phyloP scores from a whole-genome alignment of 2,329 filamentous ascomycete genomes.

The Pyrenophora graminea region DNA sequence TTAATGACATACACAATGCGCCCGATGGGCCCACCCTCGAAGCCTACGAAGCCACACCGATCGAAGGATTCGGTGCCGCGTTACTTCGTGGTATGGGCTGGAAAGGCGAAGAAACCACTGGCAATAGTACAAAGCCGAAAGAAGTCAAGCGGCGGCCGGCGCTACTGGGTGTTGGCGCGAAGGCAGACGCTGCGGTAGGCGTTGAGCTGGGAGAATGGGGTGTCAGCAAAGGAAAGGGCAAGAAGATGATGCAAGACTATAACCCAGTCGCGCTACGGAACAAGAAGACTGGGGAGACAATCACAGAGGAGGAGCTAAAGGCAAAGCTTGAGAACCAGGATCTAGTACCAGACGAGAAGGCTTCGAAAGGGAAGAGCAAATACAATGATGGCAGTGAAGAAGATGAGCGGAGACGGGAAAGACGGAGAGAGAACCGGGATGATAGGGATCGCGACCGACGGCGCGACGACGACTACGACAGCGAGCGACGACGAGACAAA shows the following conservation, averaged over 20 bases:
- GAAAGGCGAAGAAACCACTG: slow-evolving; percentile 70
- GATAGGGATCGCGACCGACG: slow-evolving; percentile 22
- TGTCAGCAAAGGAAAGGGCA: slow-evolving; percentile 50
- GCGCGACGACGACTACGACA: slow-evolving; percentile 28
- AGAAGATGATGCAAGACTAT: slow-evolving; percentile 57
- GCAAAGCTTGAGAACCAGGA: slow-evolving; percentile 56
- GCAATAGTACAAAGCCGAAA: slow-evolving; percentile 63
- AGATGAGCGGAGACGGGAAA: slow-evolving; percentile 23
- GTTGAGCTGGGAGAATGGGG: slow-evolving; percentile 78
- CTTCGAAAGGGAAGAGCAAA: slow-evolving; percentile 15
- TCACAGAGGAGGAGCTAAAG: slow-evolving; percentile 66
- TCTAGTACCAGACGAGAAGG: slow-evolving; percentile 48
- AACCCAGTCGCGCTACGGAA: slow-evolving; percentile 66
- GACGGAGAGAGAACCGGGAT: slow-evolving; percentile 19
- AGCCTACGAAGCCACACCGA: slow-evolving; percentile 85
- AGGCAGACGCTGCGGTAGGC: slow-evolving; percentile 65
- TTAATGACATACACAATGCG: slow-evolving; percentile 69
- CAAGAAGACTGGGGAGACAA: slow-evolving; percentile 64
- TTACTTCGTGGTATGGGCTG: slow-evolving; percentile 93
- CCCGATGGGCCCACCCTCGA: slow-evolving; percentile 77
- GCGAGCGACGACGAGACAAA: slow-evolving; percentile 21
- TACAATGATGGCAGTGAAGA: slow-evolving; percentile 22
- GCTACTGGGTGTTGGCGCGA: slow-evolving; percentile 85
- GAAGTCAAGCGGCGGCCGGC: slow-evolving; percentile 73
- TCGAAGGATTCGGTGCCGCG: slow-evolving; percentile 92